Percentiles rank a stretch among this genome's conserved stretches.
Conservation (phyloP, 2,329 filamentous ascomycete genomes). For the Arthrobotrys sinensis region DNA sequence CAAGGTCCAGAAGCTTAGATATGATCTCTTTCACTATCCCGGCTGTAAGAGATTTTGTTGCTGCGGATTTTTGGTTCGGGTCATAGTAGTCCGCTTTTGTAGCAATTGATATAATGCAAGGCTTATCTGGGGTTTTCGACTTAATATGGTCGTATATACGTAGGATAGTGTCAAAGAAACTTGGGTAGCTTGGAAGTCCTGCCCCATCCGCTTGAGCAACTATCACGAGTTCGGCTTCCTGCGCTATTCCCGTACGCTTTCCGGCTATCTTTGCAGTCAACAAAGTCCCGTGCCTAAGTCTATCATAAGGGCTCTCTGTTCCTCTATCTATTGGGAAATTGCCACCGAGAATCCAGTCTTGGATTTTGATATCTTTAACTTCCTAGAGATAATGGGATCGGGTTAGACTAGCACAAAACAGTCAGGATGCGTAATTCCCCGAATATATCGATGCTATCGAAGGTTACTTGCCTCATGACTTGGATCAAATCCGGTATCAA, state of each 20-base stretch:
- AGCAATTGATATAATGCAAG: constrained; percentile 19
- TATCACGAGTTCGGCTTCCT: constrained; percentile 16
- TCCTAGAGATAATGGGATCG: too few species aligned
- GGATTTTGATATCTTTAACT: too few species aligned
- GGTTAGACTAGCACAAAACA: too few species aligned
- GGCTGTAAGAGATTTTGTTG: background rate
- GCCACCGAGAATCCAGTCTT: constrained; percentile 19
- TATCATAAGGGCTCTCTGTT: too few species aligned
- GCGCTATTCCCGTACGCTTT: constrained; percentile 5
- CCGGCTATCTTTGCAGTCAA: constrained; percentile 17
- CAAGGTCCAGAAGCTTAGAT: background rate
- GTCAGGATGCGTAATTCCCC: too few species aligned
- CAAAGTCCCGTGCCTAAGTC: too few species aligned
- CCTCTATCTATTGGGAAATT: constrained; percentile 16
- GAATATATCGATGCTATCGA: too few species aligned
- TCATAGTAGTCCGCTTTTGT: too few species aligned
- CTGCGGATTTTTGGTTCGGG: too few species aligned
- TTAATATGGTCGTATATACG: constrained; percentile 28
- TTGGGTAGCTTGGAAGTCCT: background rate
- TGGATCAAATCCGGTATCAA: constrained; percentile 21
- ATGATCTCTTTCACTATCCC: background rate
- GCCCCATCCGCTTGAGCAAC: background rate
- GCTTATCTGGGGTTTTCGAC: background rate
- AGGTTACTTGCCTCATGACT: constrained; percentile 18
- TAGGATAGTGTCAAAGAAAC: background rate